Percentiles rank a stretch among this genome's conserved stretches.
These are phyloP conservation scores for Leccinum fibrillosum DNA, from an alignment of 768 basidiomycete species.

Conservation along the genomic window DNA sequence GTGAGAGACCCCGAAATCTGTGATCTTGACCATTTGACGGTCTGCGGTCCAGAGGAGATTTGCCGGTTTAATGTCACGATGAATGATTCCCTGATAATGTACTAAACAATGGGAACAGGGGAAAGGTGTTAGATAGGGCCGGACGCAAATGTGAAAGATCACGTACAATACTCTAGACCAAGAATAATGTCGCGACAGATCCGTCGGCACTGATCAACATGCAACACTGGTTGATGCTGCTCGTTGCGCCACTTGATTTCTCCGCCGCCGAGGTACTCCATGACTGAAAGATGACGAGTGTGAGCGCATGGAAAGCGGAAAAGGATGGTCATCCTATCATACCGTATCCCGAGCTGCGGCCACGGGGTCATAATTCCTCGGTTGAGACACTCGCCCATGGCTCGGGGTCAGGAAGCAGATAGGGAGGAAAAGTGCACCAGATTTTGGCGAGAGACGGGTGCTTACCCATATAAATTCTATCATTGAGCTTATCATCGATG, in stretches of 20 bases:
- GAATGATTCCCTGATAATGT: slow-evolving; percentile 96
- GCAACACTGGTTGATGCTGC: slow-evolving; percentile 67
- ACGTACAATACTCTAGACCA: slow-evolving; percentile 92
- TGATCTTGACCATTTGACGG: slow-evolving; percentile 90
- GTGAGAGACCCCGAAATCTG: slow-evolving; percentile 96
- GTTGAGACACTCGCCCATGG: slow-evolving; percentile 30
- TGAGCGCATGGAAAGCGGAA: slow-evolving; percentile 19
- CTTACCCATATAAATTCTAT: slow-evolving; percentile 93
- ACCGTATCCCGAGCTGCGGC: slow-evolving; percentile 29
- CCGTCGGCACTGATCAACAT: slow-evolving; percentile 76
- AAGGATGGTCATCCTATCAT: slow-evolving; percentile 24
- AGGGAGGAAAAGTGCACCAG: slow-evolving; percentile 13
- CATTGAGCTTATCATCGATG: slow-evolving; percentile 85
- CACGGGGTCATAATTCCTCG: slow-evolving; percentile 33
- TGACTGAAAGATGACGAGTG: slow-evolving; percentile 50
- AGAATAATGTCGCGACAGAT: slow-evolving; percentile 92
- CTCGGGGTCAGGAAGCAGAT: slow-evolving; percentile 22
- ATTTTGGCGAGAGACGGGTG: slow-evolving; percentile 20
- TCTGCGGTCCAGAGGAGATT: slow-evolving; percentile 91
- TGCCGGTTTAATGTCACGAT: slow-evolving; percentile 98
- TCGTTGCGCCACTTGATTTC: slow-evolving; percentile 87
- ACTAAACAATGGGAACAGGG: slow-evolving; percentile 46
- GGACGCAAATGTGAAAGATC: slow-evolving; percentile 9
- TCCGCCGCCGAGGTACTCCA: slow-evolving; percentile 95
- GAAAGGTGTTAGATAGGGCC: slow-evolving; percentile 2